Base-by-base conservation (phyloP, 768 basidiomycete species). In the Lentinula guzmanii region DNA sequence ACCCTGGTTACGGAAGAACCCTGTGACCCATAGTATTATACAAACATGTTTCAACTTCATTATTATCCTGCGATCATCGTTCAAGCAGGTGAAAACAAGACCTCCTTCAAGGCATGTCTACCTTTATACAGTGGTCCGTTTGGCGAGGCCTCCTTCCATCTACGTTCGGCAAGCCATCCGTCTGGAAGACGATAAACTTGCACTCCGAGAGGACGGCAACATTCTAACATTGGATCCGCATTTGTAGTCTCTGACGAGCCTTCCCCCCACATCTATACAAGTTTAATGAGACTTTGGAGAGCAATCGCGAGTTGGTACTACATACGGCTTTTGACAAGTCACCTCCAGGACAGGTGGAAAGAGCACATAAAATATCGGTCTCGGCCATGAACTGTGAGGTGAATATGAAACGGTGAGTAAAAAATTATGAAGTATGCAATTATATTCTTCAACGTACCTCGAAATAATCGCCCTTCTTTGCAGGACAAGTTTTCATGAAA, bases 401-500 rank as follows among this genome's bases (percentile, higher is more conserved):
- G 21, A 18, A 18, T 6, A 18, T 8, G 18, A 39, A 5, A 21
- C 7, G 33, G 41, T 41, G 6, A 39, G n/a, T 0, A 28, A 35
- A 35, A 1, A n/a, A n/a, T n/a, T 15, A 11, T 13, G 52, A 52
- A 52, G 15, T 3, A 3, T 28, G 28, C 28, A 2, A 28, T 28
- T 28, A 28, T 28, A 28, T 28, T 28, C 28, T 28, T 28, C 16
- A 43, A 8, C 21, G 21, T n/a, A 64, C 63, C 59, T 64, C 63
- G 28, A 68, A 54, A 60, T 67, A 67, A 60, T 65, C 63, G 13
- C 62, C 67, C 31, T 63, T 64, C 50, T 52, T 60, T 39, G 66
- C 67, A 33, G 67, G 67, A 60, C 67, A 68, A 24, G 67, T 63
- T 52, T 67, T 68, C 67, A 67, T 67, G 42, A 64, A 67, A 53